phyloP scores from a whole-genome alignment of 768 basidiomycete genomes.

The Clavulina sp. region DNA sequence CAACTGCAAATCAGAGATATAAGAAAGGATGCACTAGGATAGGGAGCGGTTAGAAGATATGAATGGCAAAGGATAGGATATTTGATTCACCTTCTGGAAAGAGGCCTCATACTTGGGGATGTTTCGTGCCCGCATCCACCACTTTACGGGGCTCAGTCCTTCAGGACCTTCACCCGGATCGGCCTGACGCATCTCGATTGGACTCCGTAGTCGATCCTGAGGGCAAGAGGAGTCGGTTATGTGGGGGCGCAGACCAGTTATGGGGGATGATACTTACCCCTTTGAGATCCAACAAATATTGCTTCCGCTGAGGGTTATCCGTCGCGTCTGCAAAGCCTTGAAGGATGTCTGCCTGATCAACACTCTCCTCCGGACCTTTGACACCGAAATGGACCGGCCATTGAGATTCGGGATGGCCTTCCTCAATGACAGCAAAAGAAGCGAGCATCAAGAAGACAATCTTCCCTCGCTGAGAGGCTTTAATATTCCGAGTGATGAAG shows the following conservation, averaged over 20 bases:
- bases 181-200: conserved; percentile 38
- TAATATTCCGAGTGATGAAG: conserved; percentile 44
- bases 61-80: neutral
- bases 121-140: conserved; percentile 65
- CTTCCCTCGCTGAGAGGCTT: conserved; percentile 32
- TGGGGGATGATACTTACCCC: neutral
- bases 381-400: conserved; percentile 47
- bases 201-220: conserved; percentile 51
- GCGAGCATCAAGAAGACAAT: conserved; percentile 50
- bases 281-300: neutral
- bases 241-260: neutral
- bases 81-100: conserved; percentile 49
- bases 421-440: conserved; percentile 69
- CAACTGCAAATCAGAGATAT: conserved; percentile 67
- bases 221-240: neutral
- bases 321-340: neutral
- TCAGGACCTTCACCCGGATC: conserved; percentile 1
- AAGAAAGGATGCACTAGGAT: conserved; percentile 54
- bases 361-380: conserved; percentile 42
- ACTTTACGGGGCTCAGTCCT: conserved; percentile 23
- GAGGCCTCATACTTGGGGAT: conserved; percentile 46
- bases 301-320: neutral
- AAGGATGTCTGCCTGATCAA: conserved; percentile 10
- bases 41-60: neutral
- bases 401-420: conserved; percentile 51